A percentile compares a stretch with the other conserved stretches of the same genome.
Conservation (phyloP, 768 basidiomycete species). For the Pleurotus tuoliensis region DNA sequence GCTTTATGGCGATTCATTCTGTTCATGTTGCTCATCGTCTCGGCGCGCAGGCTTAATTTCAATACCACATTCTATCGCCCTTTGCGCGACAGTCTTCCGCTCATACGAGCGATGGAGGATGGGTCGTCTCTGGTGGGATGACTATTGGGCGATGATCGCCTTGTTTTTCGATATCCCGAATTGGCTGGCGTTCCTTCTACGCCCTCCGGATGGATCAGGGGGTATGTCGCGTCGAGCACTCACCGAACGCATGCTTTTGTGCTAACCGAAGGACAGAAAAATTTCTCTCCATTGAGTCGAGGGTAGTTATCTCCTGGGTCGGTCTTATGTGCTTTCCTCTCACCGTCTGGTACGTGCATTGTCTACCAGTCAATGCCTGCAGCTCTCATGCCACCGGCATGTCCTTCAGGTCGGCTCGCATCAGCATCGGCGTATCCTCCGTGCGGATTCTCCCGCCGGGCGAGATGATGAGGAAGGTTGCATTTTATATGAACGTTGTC, state of each 20-base stretch:
- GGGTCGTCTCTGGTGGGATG: constrained; percentile 17
- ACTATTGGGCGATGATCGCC: constrained; percentile 13
- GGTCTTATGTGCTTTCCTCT: not conserved
- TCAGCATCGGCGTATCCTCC: constrained; percentile 15
- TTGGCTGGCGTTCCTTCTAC: not conserved
- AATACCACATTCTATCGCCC: constrained; percentile 8
- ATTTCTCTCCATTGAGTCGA: not conserved
- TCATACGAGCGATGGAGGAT: constrained; percentile 14
- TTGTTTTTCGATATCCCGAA: constrained; percentile 14
- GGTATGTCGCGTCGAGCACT: not conserved
- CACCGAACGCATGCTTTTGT: not conserved
- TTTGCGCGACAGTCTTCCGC: constrained; percentile 14
- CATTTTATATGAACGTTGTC: not conserved
- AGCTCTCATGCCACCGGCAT: not conserved
- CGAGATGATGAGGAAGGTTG: not conserved
- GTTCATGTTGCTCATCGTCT: too few relatives aligned
- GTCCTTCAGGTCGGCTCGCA: constrained; percentile 12
- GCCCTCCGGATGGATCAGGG: constrained; percentile 12
- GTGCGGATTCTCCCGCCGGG: constrained; percentile 11
- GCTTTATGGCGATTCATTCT: not conserved
- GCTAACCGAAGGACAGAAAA: not conserved
- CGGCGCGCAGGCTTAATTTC: not conserved
- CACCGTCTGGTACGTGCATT: not conserved
- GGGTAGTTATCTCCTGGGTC: not conserved
- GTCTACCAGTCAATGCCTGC: not conserved